These are phyloP conservation scores for Phanerochaete carnosa DNA, from an alignment of 768 basidiomycete genomes.

Conservation along the genomic window DNA sequence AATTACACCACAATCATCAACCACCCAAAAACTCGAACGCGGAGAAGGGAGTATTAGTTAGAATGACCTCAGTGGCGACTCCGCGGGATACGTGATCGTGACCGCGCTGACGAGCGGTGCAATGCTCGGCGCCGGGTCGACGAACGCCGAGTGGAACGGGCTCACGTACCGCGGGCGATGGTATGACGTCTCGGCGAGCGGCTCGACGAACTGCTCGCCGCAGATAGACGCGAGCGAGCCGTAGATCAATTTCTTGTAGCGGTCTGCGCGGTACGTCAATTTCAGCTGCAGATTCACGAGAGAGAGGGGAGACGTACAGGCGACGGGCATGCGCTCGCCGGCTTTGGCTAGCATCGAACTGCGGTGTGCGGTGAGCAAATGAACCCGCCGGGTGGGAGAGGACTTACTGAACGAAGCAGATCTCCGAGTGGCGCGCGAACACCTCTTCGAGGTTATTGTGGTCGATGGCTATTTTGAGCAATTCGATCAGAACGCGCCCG, in stretches of 20 bases:
- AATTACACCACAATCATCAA: too few species aligned
- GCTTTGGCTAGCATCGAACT: conserved; percentile 57
- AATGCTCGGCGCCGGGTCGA: not conserved
- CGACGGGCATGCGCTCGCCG: conserved; percentile 65
- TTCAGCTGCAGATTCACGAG: not conserved
- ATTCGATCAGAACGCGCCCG: conserved; percentile 63
- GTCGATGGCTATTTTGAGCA: conserved; percentile 61
- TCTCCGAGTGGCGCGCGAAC: conserved; percentile 55
- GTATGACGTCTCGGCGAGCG: conserved; percentile 9
- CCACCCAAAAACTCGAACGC: too few species aligned
- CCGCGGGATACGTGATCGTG: not conserved
- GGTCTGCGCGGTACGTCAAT: conserved; percentile 24
- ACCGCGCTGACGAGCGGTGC: not conserved
- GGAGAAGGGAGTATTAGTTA: too few species aligned
- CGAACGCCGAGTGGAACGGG: not conserved
- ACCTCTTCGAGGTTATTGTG: conserved; percentile 54
- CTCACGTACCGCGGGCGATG: not conserved
- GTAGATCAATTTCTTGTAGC: conserved; percentile 56
- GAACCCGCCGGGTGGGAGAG: not conserved
- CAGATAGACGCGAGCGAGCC: conserved; percentile 28
- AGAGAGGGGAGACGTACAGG: conserved; percentile 34
- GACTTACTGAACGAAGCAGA: conserved; percentile 63
- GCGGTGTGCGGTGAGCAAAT: not conserved
- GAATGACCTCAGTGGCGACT: not conserved
- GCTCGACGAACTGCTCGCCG: conserved; percentile 20